Percentiles rank a stretch among this genome's conserved stretches.
Conservation (phyloP, 768 basidiomycete genomes). For the Russula ochroleuca region DNA sequence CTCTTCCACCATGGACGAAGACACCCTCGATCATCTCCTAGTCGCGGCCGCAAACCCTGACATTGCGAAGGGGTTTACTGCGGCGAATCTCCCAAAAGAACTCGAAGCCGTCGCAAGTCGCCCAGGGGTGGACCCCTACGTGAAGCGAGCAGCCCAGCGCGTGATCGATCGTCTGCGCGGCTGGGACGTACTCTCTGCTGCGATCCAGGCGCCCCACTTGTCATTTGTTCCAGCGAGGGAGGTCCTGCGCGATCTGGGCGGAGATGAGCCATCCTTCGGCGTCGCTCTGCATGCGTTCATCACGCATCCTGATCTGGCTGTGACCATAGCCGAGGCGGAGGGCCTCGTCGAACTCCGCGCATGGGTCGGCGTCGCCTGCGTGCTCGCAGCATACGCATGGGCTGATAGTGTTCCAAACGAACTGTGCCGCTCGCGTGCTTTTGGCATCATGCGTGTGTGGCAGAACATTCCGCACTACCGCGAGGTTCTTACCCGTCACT, state of each 20-base stretch:
- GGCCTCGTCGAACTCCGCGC: conserved; percentile 62
- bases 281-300: conserved; percentile 71
- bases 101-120: conserved; percentile 40
- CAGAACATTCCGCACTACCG: conserved; percentile 66
- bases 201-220: conserved; percentile 49
- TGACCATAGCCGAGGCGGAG: conserved; percentile 30
- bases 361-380: conserved; percentile 60
- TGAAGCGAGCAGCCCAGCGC: conserved; percentile 45
- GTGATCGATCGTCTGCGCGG: conserved; percentile 49
- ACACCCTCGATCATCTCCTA: conserved; percentile 51
- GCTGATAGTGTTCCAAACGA: conserved; percentile 70
- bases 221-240: conserved; percentile 47
- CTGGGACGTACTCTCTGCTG: conserved; percentile 60
- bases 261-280: conserved; percentile 64
- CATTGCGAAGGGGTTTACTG: conserved; percentile 51
- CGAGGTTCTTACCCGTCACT: conserved; percentile 44
- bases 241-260: conserved; percentile 57
- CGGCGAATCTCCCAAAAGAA: conserved; percentile 40
- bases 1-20: conserved; percentile 47
- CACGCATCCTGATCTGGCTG: conserved; percentile 49
- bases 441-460: conserved; percentile 63
- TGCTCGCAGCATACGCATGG: conserved; percentile 74
- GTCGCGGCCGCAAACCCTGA: conserved; percentile 64
- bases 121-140: conserved; percentile 39
- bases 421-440: conserved; percentile 56